These are phyloP conservation scores for Psidium friedrichsthalianum DNA, from an alignment of 345 rosid species.

Conservation along the genomic window DNA sequence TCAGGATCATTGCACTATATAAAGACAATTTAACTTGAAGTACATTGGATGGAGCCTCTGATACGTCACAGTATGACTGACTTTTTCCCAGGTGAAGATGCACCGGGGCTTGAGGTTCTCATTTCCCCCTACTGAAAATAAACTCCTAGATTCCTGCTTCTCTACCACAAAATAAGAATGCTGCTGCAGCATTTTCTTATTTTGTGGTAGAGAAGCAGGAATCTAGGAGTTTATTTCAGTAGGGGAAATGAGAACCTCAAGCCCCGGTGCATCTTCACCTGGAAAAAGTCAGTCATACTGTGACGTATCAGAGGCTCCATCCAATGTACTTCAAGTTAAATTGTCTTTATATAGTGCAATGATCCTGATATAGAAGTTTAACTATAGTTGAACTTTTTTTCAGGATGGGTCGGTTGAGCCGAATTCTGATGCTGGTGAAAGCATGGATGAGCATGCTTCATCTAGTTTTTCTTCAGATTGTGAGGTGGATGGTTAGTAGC, in stretches of 20 bases:
- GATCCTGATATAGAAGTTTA: not conserved
- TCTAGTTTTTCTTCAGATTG: constrained; percentile 39
- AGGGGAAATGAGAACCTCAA: constrained; percentile 18
- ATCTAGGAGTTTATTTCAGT: constrained; percentile 17
- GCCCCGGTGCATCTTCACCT: constrained; percentile 23
- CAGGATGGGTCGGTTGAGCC: constrained; percentile 41
- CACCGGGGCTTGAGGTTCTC: constrained; percentile 20
- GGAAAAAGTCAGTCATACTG: constrained; percentile 22
- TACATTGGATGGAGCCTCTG: constrained; percentile 50
- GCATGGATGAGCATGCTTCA: constrained; percentile 35
- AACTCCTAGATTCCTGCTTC: constrained; percentile 18
- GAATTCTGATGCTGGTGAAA: constrained; percentile 40
- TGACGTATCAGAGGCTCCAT: constrained; percentile 28
- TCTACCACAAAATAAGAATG: constrained; percentile 11
- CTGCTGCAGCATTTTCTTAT: constrained; percentile 7
- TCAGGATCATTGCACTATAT: constrained; percentile 1
- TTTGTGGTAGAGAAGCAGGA: constrained; percentile 14
- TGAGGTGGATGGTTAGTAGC: constrained; percentile 32
- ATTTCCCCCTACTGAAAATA: constrained; percentile 14
- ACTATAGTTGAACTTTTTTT: constrained; percentile 8
- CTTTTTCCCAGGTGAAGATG: constrained; percentile 25
- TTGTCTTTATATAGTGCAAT: constrained; percentile 3
- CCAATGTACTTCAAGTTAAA: constrained; percentile 32
- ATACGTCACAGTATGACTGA: constrained; percentile 18
- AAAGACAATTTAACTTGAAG: constrained; percentile 4